phyloP scores from a whole-genome alignment of 2,329 filamentous ascomycete genomes.

The Epichloe scottii region DNA sequence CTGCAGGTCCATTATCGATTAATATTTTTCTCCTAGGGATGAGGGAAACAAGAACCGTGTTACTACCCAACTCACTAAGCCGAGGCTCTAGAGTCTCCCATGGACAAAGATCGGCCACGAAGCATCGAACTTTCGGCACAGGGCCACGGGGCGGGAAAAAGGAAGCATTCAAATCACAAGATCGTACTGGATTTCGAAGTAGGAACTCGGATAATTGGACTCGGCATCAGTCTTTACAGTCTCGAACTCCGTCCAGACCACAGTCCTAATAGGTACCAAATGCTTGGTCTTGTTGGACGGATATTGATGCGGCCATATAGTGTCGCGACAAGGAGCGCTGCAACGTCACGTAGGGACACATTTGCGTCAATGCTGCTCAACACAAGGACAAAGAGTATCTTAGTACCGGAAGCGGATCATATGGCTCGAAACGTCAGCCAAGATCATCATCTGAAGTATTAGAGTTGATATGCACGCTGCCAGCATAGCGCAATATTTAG shows the following conservation, averaged over 20 bases:
- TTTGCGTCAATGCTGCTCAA: not conserved
- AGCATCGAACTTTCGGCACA: constrained; percentile 18
- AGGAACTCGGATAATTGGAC: constrained; percentile 30
- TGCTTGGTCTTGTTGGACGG: not conserved
- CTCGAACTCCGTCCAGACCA: constrained; percentile 5
- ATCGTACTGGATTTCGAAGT: constrained; percentile 27
- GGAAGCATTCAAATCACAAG: constrained; percentile 19
- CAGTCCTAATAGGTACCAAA: not conserved
- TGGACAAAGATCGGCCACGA: constrained; percentile 11
- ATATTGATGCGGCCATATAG: not conserved
- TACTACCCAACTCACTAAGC: constrained; percentile 22
- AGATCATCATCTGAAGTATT: not conserved
- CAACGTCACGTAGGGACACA: not conserved
- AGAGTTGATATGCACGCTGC: not conserved
- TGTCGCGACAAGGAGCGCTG: not conserved
- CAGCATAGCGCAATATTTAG: not conserved
- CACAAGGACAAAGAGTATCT: not conserved
- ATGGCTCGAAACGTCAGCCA: not conserved
- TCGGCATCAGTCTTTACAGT: constrained; percentile 13
- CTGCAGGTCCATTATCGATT: constrained; percentile 23
- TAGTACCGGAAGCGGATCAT: not conserved
- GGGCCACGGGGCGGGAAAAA: constrained; percentile 21
- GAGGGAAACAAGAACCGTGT: constrained; percentile 24
- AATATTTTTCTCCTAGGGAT: constrained; percentile 31
- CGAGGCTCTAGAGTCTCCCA: constrained; percentile 18